Conservation (phyloP, 208 protist genomes). For the Angomonas ambiguus region DNA sequence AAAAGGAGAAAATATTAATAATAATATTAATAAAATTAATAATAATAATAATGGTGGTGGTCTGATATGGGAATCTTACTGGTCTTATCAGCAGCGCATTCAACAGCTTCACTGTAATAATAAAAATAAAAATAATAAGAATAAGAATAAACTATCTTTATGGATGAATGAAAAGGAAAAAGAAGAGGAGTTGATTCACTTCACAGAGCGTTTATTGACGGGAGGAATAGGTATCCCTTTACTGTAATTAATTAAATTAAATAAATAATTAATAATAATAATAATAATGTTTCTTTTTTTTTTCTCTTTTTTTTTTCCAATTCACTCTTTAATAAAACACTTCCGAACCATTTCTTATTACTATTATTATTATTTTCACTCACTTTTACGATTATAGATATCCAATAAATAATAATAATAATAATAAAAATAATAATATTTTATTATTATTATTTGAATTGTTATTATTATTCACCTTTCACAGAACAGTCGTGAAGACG, state of each 20-base stretch:
- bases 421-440: background rate
- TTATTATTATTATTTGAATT: background rate
- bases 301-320: background rate
- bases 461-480: too few species aligned
- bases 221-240: too few species aligned
- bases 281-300: conserved; percentile 19
- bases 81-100: too few species aligned
- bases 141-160: background rate
- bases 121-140: background rate
- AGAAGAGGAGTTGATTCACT: too few species aligned
- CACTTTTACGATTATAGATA: background rate
- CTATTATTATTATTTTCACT: background rate
- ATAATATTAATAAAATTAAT: background rate
- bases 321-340: background rate
- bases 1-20: too few species aligned
- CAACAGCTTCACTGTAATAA: too few species aligned
- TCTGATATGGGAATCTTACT: background rate
- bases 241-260: too few species aligned
- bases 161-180: too few species aligned
- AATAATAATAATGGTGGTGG: background rate
- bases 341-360: conserved; percentile 5
- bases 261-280: background rate
- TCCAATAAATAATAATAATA: background rate
- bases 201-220: too few species aligned
- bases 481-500: too few species aligned